Conservation (phyloP, 495 filamentous ascomycete genomes). For the Evernia prunastri region DNA sequence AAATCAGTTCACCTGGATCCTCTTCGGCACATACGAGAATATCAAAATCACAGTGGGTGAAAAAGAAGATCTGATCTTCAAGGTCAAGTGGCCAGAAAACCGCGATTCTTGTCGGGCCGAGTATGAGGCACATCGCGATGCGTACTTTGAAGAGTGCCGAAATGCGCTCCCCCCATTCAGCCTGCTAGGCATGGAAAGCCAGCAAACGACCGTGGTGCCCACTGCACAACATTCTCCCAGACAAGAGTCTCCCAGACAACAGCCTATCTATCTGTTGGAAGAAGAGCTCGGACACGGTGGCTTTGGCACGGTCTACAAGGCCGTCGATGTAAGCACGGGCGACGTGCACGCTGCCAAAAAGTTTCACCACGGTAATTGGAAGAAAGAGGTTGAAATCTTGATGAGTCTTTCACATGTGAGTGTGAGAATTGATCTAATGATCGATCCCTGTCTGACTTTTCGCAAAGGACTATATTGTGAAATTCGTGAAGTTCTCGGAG, state of each 20-base stretch:
- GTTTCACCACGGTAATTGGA: no score
- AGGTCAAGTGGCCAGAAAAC: slow-evolving; percentile 12
- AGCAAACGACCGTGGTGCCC: slow-evolving; percentile 60
- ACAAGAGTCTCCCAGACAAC: no score
- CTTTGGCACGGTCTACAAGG: no score
- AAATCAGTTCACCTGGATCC: slow-evolving; percentile 18
- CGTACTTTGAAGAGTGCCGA: slow-evolving; percentile 13
- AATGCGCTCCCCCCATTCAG: slow-evolving; percentile 5
- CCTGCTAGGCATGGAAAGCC: slow-evolving; percentile 15
- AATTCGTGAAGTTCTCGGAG: slow-evolving; percentile 14
- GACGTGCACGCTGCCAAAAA: no score
- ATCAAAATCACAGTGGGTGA: slow-evolving; percentile 3
- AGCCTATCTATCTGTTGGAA: no score
- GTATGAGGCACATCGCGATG: slow-evolving; percentile 11
- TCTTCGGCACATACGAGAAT: slow-evolving; percentile 15
- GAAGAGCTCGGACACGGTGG: no score
- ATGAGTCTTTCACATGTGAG: slow-evolving; percentile 9
- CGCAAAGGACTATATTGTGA: slow-evolving; percentile 9
- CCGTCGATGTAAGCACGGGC: no score
- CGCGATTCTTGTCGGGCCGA: neutral
- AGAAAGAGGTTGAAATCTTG: no score
- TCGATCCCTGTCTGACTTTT: slow-evolving; percentile 1
- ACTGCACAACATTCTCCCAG: slow-evolving; percentile 65
- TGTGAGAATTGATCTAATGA: slow-evolving; percentile 13
- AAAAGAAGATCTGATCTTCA: slow-evolving; percentile 15